Base-by-base conservation (phyloP, 306 rosid species). In the Lathyrus tuberosus region DNA sequence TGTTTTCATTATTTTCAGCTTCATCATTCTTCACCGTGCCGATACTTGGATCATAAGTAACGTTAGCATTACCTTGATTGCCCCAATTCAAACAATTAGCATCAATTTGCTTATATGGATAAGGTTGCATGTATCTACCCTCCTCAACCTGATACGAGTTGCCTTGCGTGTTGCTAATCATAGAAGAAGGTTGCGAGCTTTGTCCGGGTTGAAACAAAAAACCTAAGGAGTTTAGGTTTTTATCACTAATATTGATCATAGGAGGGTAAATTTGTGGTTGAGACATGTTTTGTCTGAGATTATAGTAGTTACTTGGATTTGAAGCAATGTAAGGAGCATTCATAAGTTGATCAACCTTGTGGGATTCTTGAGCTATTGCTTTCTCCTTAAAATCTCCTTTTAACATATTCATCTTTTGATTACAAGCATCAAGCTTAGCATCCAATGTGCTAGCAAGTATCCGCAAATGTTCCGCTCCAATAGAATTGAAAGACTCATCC, bases 391-490 rank as follows among this genome's bases (percentile, higher is more conserved):
- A 4, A 48, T 65, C 58, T 46, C 7, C 40, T 22, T 72, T 66
- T 10, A 60, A 40, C 70, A 66, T 40, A 8, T 66, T 30, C 41
- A 72, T 59, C 37, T 28, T 72, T 72, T 60, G 71, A 41, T 51
- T 72, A 62, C 78, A 78, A 72, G 40, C 60, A 18, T 72, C 60
- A 67, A 78, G 49, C 61, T 48, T 78, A 20, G 82, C 31, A 67
- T 78, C 82, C 26, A 78, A 17, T 5, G 28, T 8, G 8, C 28
- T 8, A 59, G 37, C 44, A 66, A 72, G 67, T 15, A 59, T 14
- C 51, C 58, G 30, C 43, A 78, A 0, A 4, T 78, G 51, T 5
- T 72, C 74, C 13, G 20, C 44, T 18, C 65, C 40, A 22, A 66
- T 33, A 35, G 18, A 6, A 41, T 78, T 67, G 61, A 48, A 78